Evolutionary conservation across 441 rosid species (phyloP), one percentile per base, ranked within the genome.

Genomic region (Pelargonium citronellum): DNA sequence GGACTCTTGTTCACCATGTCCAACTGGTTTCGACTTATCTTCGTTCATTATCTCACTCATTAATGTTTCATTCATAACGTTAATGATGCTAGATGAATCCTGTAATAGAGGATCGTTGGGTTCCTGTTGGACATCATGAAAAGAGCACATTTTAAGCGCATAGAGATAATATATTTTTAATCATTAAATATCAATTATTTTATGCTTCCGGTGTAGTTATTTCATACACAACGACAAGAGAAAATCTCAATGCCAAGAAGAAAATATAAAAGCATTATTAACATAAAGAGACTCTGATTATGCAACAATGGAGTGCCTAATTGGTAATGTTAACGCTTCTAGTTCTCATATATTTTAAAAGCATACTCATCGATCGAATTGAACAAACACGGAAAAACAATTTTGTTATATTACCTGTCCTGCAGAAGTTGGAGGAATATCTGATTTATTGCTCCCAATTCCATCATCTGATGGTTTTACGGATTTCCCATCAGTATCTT

Each of bases 341-440:
- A 51, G 58, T 51, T 51, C 58, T 51, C 17, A 0, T 7, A 17
- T 51, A 7, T n/a, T 51, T 8, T 51, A n/a, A 13, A 49, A 49
- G 3, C n/a, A 53, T 53, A 13, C 16, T 49, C 57, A 49, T 2
- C 57, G 0, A 49, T 16, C 57, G n/a, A 49, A 49, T 13, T 51
- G 19, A 51, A n/a, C 19, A 51, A 13, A 47, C 15, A 47, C 30
- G 24, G 24, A 17, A 19, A 17, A 15, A 47, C n/a, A 4, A 15
- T 22, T 51, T 62, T 67, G 66, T 77, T 78, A 81, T 70, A 49
- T 34, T 65, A 65, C 68, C 68, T 65, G 17, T 71, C 64, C 58
- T 20, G 6, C 55, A 69, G 55, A 58, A 46, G 67, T 47, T 43
- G 47, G 71, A 61, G 64, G 53, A 22, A 22, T 61, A 13, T 64